Conservation (phyloP, 495 filamentous ascomycete species). For the Poronia punctata region DNA sequence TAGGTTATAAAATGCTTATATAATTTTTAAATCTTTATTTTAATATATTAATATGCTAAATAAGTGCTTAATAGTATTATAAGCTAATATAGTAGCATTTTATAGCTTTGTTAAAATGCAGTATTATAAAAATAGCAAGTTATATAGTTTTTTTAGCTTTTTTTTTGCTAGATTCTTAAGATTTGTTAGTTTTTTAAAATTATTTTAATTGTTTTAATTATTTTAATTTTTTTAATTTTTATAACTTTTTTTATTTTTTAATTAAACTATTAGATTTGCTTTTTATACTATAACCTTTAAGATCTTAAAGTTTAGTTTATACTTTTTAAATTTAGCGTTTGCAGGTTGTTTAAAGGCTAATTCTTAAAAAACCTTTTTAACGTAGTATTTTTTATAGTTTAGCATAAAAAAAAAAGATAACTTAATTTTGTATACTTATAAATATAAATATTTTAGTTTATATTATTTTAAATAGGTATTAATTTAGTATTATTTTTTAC, state of each 20-base stretch:
- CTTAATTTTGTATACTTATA: background rate
- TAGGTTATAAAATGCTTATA: background rate
- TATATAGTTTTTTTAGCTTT: too few relatives aligned
- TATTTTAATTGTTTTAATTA: too few relatives aligned
- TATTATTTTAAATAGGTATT: conserved; percentile 1
- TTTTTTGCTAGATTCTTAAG: too few relatives aligned
- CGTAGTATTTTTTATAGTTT: conserved; percentile 1
- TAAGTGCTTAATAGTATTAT: conserved; percentile 1
- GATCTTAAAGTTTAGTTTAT: background rate
- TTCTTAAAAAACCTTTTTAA: background rate
- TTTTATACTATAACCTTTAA: too few relatives aligned
- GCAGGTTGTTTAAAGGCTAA: background rate
- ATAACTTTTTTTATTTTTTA: too few relatives aligned
- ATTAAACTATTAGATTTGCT: too few relatives aligned
- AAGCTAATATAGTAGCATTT: background rate
- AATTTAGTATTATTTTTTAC: background rate
- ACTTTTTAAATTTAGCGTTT: background rate
- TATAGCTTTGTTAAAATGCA: background rate
- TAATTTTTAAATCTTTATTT: background rate
- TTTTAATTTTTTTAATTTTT: too few relatives aligned
- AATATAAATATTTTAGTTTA: conserved; percentile 1
- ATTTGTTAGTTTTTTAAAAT: too few relatives aligned
- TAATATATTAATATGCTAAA: background rate
- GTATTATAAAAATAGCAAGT: too few relatives aligned
- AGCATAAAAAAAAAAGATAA: background rate